A percentile compares a stretch with the other conserved stretches of the same genome.
phyloP scores from a whole-genome alignment of 176 grass and related monocot genomes.

The Phoenix dactylifera region DNA sequence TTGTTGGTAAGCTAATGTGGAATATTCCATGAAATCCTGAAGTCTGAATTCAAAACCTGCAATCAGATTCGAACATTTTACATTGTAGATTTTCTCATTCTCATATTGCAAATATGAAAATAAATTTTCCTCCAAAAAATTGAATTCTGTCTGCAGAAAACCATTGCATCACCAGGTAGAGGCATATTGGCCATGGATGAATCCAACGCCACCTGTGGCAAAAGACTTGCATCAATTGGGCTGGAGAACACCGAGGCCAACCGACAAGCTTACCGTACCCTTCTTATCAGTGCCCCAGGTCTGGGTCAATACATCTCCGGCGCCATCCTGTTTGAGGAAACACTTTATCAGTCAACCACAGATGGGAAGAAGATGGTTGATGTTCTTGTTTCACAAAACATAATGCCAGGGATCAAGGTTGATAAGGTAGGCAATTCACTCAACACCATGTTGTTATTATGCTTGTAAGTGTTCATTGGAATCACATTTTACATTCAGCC shows the following conservation, averaged over 20 bases:
- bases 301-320: slow-evolving; percentile 93
- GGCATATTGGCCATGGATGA: slow-evolving; percentile 98
- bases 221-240: slow-evolving; percentile 86
- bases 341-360: slow-evolving; percentile 87
- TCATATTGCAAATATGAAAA: background rate
- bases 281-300: slow-evolving; percentile 57
- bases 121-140: background rate
- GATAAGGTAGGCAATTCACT: slow-evolving; percentile 61
- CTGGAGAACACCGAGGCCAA: slow-evolving; percentile 99
- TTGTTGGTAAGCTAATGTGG: too few species aligned
- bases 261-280: slow-evolving; percentile 90
- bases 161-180: slow-evolving; percentile 76
- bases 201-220: slow-evolving; percentile 92
- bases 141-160: slow-evolving; percentile 53
- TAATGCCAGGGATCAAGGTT: slow-evolving; percentile 94
- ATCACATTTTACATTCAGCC: too few species aligned
- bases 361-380: slow-evolving; percentile 99
- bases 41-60: too few species aligned
- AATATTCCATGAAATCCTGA: too few species aligned
- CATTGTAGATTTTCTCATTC: too few species aligned
- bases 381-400: slow-evolving; percentile 65
- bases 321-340: slow-evolving; percentile 97
- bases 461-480: too few species aligned
- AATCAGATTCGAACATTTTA: too few species aligned
- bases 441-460: background rate